These are phyloP conservation scores for Williopsis jadinii DNA, from an alignment of 1,139 yeast genomes.

Conservation along the genomic window DNA sequence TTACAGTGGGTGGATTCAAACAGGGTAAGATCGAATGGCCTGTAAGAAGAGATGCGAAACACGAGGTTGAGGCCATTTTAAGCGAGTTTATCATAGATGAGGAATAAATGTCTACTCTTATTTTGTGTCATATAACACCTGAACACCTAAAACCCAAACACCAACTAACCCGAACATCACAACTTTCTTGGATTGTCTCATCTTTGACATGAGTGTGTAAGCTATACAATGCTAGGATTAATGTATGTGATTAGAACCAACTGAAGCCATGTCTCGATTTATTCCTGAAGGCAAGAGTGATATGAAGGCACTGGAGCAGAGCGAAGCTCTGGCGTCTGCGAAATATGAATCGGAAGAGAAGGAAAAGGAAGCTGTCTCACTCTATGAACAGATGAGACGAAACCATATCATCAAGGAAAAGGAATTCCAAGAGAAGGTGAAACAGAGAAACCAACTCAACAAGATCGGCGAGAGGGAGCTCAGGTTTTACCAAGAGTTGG, in stretches of 20 bases:
- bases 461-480: conserved; percentile 16
- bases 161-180: not conserved
- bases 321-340: conserved; percentile 13
- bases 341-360: conserved; percentile 16
- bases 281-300: conserved; percentile 22
- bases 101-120: conserved; percentile 9
- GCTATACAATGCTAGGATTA: no score
- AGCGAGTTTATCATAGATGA: conserved; percentile 44
- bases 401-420: conserved; percentile 19
- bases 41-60: conserved; percentile 21
- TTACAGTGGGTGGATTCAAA: conserved; percentile 43
- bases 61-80: conserved; percentile 24
- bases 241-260: no score
- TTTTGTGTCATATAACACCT: not conserved
- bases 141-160: not conserved
- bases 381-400: conserved; percentile 21
- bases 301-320: conserved; percentile 11
- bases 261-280: conserved; percentile 19
- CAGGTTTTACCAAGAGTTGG: conserved; percentile 12
- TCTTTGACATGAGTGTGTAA: no score
- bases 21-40: conserved; percentile 52
- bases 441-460: conserved; percentile 14
- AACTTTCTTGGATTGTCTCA: no score
- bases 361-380: conserved; percentile 16
- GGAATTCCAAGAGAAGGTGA: conserved; percentile 19